Percentiles rank a stretch among this genome's conserved stretches.
phyloP scores from a whole-genome alignment of 768 basidiomycete species.

The Podaxis sp. region DNA sequence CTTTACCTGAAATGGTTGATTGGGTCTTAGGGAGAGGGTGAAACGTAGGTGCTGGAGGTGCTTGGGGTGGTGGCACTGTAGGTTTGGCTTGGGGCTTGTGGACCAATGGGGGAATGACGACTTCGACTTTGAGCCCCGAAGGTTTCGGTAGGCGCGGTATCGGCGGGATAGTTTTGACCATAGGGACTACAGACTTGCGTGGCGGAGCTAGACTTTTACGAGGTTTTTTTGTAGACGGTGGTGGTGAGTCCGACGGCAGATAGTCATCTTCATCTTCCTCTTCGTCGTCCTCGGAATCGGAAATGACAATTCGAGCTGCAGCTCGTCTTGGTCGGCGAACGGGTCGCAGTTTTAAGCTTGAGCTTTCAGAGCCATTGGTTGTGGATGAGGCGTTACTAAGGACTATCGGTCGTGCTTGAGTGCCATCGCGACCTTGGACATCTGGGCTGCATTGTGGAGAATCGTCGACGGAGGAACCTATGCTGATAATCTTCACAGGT shows the following conservation, averaged over 20 bases:
- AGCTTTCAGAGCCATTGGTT: constrained; percentile 19
- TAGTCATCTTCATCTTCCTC: constrained; percentile 8
- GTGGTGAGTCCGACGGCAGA: constrained; percentile 12
- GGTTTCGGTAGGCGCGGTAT: not conserved
- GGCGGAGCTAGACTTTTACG: constrained; percentile 1
- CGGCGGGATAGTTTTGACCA: not conserved
- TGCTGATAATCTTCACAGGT: not conserved
- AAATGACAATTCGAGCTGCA: constrained; percentile 28
- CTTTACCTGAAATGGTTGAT: not conserved
- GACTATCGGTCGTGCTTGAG: not conserved
- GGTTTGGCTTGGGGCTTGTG: constrained; percentile 18
- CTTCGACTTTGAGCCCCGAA: constrained; percentile 28
- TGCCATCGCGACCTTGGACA: not conserved
- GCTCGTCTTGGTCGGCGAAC: constrained; percentile 24
- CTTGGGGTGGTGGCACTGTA: not conserved
- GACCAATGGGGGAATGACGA: constrained; percentile 36
- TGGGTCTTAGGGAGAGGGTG: constrained; percentile 5
- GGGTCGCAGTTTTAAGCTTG: constrained; percentile 19
- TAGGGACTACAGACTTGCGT: not conserved
- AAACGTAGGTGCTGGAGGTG: constrained; percentile 17
- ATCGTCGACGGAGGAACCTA: constrained; percentile 5
- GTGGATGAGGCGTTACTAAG: not conserved
- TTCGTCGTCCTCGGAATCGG: constrained; percentile 41
- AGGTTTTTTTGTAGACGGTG: constrained; percentile 10
- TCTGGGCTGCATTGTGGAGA: not conserved